Percentiles rank a stretch among this genome's conserved stretches.
Evolutionary conservation across 2,329 filamentous ascomycete species (phyloP).

Genomic region (Byssoonygena ceratinophila): DNA sequence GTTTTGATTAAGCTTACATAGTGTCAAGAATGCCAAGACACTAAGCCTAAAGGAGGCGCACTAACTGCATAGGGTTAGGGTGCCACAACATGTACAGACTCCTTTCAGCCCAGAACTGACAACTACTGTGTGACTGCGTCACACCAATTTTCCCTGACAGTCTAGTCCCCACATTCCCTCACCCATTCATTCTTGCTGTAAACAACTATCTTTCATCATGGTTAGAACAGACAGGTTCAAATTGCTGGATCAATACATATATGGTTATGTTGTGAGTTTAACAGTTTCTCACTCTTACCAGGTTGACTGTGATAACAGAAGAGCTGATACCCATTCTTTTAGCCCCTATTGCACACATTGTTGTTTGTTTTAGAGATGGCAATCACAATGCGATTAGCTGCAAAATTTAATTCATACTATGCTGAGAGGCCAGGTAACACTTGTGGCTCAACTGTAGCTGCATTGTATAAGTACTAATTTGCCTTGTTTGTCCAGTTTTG

Average conservation of each 20-base stretch:
- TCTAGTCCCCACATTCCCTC: no score
- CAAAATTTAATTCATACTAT: constrained; percentile 92
- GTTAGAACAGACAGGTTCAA: constrained; percentile 33
- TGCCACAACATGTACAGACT: no score
- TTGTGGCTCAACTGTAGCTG: background rate
- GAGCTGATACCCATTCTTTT: background rate
- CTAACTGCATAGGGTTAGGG: no score
- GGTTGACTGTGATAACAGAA: background rate
- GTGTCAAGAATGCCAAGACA: no score
- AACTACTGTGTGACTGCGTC: no score
- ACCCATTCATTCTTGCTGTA: no score
- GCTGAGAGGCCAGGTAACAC: constrained; percentile 67
- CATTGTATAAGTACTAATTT: constrained; percentile 17
- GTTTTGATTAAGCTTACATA: no score
- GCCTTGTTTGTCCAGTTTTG: constrained; percentile 49
- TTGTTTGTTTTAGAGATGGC: constrained; percentile 83
- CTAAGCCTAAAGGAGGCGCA: no score
- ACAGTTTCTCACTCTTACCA: background rate
- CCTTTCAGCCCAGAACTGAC: no score
- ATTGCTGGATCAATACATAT: constrained; percentile 39
- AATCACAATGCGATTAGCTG: constrained; percentile 67
- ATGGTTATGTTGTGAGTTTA: constrained; percentile 35
- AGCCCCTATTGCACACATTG: constrained; percentile 80
- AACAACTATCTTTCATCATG: no score
- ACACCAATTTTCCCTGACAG: no score